phyloP scores from a whole-genome alignment of 2,329 filamentous ascomycete genomes.

The Trichoderma afroharzianum region DNA sequence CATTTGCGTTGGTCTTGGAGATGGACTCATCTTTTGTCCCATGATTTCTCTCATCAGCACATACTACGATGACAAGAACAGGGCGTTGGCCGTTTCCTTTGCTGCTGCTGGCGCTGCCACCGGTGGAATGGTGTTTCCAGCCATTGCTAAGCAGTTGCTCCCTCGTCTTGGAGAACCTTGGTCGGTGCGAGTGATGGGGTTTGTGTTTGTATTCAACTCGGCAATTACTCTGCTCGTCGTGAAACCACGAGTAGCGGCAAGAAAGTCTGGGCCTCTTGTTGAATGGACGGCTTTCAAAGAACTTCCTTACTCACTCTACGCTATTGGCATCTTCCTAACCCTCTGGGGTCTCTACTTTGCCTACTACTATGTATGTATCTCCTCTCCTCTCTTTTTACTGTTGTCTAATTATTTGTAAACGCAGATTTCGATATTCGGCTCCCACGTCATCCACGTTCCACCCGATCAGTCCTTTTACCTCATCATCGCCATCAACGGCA shows the following conservation, averaged over 20 bases:
- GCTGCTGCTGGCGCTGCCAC: conserved; percentile 57
- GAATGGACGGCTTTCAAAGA: neutral
- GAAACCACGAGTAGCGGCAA: neutral
- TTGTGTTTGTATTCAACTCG: neutral
- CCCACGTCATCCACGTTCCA: neutral
- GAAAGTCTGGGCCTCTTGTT: neutral
- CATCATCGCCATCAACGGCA: neutral
- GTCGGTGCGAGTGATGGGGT: neutral
- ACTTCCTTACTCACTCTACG: neutral
- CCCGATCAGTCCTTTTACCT: neutral
- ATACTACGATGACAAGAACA: conserved; percentile 54
- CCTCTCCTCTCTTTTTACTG: accelerated
- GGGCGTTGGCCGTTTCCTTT: conserved; percentile 59
- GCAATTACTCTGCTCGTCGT: neutral
- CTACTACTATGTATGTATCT: neutral
- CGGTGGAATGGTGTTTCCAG: conserved; percentile 56
- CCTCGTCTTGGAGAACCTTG: conserved; percentile 31
- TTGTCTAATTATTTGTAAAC: neutral
- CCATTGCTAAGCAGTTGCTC: conserved; percentile 28
- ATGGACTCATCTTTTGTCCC: conserved; percentile 62
- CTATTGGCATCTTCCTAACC: neutral
- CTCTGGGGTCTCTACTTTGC: neutral
- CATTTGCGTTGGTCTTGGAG: conserved; percentile 54
- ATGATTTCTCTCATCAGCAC: conserved; percentile 62
- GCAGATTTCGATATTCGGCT: neutral